phyloP scores from a whole-genome alignment of 2,329 filamentous ascomycete species.

The Trichoderma koningii region DNA sequence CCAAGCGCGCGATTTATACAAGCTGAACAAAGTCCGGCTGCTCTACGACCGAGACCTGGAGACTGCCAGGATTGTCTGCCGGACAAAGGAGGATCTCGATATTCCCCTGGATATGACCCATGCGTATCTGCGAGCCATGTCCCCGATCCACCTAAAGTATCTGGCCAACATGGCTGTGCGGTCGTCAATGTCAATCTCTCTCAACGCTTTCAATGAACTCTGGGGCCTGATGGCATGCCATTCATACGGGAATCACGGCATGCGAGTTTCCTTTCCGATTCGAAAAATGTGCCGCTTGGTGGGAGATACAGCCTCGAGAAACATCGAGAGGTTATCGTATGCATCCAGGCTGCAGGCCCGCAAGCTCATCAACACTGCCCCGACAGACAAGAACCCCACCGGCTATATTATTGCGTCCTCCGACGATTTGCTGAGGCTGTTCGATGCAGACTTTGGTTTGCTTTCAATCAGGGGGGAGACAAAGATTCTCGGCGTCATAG shows the following conservation, averaged over 20 bases:
- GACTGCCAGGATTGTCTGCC: conserved; percentile 80
- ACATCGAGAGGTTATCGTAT: conserved; percentile 85
- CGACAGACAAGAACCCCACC: conserved; percentile 78
- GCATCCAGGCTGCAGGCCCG: conserved; percentile 80
- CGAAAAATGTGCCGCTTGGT: conserved; percentile 89
- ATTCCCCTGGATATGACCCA: conserved; percentile 80
- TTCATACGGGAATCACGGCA: conserved; percentile 73
- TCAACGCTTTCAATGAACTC: conserved; percentile 80
- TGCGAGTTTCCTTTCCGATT: conserved; percentile 90
- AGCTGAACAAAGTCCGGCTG: conserved; percentile 83
- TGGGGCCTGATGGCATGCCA: conserved; percentile 91
- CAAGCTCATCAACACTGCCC: conserved; percentile 83
- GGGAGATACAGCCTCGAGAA: conserved; percentile 81
- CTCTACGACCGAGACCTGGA: conserved; percentile 82
- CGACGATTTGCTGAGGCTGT: conserved; percentile 79
- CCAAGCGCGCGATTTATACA: conserved; percentile 86
- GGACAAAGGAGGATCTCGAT: conserved; percentile 71
- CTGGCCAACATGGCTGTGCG: conserved; percentile 85
- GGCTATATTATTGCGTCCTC: conserved; percentile 90
- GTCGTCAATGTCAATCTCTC: conserved; percentile 93
- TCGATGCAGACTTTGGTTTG: conserved; percentile 84
- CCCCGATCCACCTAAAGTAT: conserved; percentile 86
- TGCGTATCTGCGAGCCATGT: conserved; percentile 84
- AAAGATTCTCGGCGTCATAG: conserved; percentile 75
- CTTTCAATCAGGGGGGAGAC: conserved; percentile 86